Percentiles rank a stretch among this genome's conserved stretches.
Evolutionary conservation across 257 asterid genomes (phyloP).

Genomic region (Knoxia roxburghii): DNA sequence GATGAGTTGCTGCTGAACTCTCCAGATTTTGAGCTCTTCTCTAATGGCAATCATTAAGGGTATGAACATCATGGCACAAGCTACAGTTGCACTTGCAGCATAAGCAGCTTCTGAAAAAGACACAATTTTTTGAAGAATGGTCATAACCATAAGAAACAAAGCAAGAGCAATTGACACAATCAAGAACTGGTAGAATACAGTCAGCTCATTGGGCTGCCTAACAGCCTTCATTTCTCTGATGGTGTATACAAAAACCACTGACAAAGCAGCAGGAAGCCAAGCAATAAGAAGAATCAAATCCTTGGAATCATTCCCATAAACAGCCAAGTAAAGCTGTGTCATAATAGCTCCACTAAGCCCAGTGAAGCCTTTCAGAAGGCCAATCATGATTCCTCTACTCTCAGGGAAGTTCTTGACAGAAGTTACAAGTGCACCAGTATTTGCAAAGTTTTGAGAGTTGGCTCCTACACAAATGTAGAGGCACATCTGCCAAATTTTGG

Average conservation of each 20-base stretch:
- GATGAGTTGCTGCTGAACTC: constrained; percentile 7
- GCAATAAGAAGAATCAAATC: constrained; percentile 69
- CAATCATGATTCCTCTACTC: constrained; percentile 55
- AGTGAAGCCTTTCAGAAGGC: constrained; percentile 69
- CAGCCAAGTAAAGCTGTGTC: constrained; percentile 68
- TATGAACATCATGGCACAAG: constrained; percentile 45
- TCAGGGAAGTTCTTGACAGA: constrained; percentile 71
- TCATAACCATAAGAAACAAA: constrained; percentile 63
- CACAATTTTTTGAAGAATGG: constrained; percentile 40
- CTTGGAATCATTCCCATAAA: constrained; percentile 69
- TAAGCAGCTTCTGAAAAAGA: constrained; percentile 51
- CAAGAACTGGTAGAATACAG: constrained; percentile 48
- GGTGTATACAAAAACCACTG: constrained; percentile 70
- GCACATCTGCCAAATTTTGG: constrained; percentile 78
- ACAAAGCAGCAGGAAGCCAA: constrained; percentile 83
- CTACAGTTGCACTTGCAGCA: constrained; percentile 60
- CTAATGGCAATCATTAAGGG: constrained; percentile 55
- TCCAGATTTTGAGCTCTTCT: constrained; percentile 44
- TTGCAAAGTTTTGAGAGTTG: constrained; percentile 79
- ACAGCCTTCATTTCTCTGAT: constrained; percentile 61
- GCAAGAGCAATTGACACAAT: constrained; percentile 52
- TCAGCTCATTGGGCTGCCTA: constrained; percentile 40
- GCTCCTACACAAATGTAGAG: constrained; percentile 75
- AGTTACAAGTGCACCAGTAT: constrained; percentile 83
- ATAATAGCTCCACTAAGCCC: constrained; percentile 81